Evolutionary conservation across 2,329 filamentous ascomycete species (phyloP), one percentile per base, ranked within the genome.

Genomic region (Ilyonectria robusta): DNA sequence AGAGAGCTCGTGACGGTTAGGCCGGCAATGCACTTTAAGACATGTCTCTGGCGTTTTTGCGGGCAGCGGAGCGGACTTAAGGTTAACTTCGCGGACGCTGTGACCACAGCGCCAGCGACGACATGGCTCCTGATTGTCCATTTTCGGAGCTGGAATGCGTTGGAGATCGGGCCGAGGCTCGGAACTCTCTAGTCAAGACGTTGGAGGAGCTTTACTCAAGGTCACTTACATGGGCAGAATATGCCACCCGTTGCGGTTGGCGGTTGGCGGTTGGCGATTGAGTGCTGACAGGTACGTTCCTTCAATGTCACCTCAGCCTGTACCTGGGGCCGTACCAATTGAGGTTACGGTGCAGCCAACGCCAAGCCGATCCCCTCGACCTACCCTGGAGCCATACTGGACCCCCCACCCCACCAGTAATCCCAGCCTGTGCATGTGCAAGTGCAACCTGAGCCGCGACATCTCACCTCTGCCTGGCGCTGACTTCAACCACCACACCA

Each of bases 391-490:
- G 40, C 15, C 40, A 42, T 6, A 26, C 26, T n/a, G 17, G 15
- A 42, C 40, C 40, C 40, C 40, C 37, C 21, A n/a, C 40, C 40
- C 37, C 21, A n/a, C 40, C 40, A 42, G n/a, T 42, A 42, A 42
- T 42, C 19, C 40, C 15, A 33, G 31, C 31, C 40, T 42, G 40
- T 42, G 40, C 15, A n/a, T 42, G 23, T 23, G 23, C 23, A 23
- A 23, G 21, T 21, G 21, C 21, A 21, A 23, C 23, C 23, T 3
- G 40, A 42, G 40, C 40, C 40, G 40, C 40, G 40, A 61, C 63
- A 61, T 53, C 47, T 53, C 47, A 29, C 26, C 63, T 61, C 63
- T 65, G 63, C 63, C 63, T 66, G 40, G 54, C 35, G 53, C 64
- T 53, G 46, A 66, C 46, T 44, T 29, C 11, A 23, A 42, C 50